phyloP scores from a whole-genome alignment of 1,284 basidiomycete species.

The Kwoniella shivajii region DNA sequence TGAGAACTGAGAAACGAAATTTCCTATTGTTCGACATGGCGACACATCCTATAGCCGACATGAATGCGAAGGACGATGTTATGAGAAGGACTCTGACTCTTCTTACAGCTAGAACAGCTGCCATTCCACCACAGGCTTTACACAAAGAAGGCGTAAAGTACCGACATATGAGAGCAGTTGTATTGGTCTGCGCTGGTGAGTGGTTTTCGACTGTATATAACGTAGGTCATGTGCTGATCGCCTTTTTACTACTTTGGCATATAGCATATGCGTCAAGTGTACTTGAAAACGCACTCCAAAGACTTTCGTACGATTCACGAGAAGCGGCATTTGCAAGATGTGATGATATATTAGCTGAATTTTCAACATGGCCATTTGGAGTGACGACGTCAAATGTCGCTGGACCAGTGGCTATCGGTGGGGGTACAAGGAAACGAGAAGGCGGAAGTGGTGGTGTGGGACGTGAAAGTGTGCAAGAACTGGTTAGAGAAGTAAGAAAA shows the following conservation, averaged over 20 bases:
- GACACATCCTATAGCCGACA: conserved; percentile 90
- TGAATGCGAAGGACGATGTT: conserved; percentile 82
- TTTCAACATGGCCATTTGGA: conserved; percentile 86
- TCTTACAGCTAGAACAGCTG: conserved; percentile 79
- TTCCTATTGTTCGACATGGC: conserved; percentile 99
- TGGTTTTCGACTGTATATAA: background rate
- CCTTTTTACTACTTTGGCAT: background rate
- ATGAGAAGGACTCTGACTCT: conserved; percentile 73
- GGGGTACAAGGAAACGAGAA: conserved; percentile 43
- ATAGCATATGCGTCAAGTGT: conserved; percentile 83
- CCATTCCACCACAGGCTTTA: conserved; percentile 71
- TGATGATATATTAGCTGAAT: conserved; percentile 88
- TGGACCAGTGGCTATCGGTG: conserved; percentile 47
- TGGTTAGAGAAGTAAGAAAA: conserved; percentile 75
- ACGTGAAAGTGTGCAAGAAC: conserved; percentile 72
- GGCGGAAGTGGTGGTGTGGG: conserved; percentile 50
- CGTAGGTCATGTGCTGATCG: background rate
- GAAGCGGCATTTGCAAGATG: conserved; percentile 87
- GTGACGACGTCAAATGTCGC: conserved; percentile 39
- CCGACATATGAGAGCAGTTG: conserved; percentile 75
- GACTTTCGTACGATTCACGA: conserved; percentile 83
- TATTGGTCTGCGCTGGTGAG: conserved; percentile 74
- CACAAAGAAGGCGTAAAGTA: conserved; percentile 74
- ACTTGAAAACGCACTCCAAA: conserved; percentile 86
- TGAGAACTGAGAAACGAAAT: conserved; percentile 96